A percentile compares a stretch with the other conserved stretches of the same genome.
Evolutionary conservation across 495 filamentous ascomycete genomes (phyloP).

Genomic region (Penicillium turbatum): DNA sequence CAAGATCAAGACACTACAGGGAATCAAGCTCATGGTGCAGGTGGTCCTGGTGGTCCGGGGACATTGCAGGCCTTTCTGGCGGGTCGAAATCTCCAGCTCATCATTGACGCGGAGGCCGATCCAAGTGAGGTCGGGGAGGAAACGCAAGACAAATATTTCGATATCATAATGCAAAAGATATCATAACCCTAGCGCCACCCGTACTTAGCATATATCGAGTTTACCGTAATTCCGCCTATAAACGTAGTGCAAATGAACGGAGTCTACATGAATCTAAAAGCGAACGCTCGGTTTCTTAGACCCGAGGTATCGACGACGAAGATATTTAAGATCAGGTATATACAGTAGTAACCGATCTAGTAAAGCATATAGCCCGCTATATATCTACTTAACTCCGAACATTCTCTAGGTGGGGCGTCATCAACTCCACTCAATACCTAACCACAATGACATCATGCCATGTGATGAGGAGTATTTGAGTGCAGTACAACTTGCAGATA

Average conservation of each 20-base stretch:
- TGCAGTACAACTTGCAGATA: too few species aligned
- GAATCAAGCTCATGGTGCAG: constrained; percentile 15
- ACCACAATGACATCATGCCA: constrained; percentile 49
- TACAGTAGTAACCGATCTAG: constrained; percentile 53
- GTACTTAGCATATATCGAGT: constrained; percentile 43
- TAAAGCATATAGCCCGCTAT: constrained; percentile 53
- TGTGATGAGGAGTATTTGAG: too few species aligned
- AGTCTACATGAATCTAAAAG: constrained; percentile 55
- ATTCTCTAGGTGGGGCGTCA: too few species aligned
- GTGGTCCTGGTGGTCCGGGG: constrained; percentile 51
- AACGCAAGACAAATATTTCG: constrained; percentile 40
- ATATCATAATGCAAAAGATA: constrained; percentile 57
- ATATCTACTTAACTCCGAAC: constrained; percentile 43
- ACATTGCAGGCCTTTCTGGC: constrained; percentile 33
- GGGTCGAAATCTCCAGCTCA: constrained; percentile 38
- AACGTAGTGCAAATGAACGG: constrained; percentile 53
- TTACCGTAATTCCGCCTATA: constrained; percentile 30
- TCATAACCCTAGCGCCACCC: constrained; percentile 64
- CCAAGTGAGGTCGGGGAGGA: constrained; percentile 8
- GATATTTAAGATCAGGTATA: constrained; percentile 53
- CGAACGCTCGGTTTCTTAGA: constrained; percentile 57
- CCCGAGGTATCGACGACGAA: constrained; percentile 63
- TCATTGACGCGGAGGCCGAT: constrained; percentile 37
- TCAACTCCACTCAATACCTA: too few species aligned
- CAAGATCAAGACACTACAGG: too few species aligned